A percentile compares a stretch with the other conserved stretches of the same genome.
Conservation (phyloP, 352 stramenopile species). For the Globisporangium emineosum region DNA sequence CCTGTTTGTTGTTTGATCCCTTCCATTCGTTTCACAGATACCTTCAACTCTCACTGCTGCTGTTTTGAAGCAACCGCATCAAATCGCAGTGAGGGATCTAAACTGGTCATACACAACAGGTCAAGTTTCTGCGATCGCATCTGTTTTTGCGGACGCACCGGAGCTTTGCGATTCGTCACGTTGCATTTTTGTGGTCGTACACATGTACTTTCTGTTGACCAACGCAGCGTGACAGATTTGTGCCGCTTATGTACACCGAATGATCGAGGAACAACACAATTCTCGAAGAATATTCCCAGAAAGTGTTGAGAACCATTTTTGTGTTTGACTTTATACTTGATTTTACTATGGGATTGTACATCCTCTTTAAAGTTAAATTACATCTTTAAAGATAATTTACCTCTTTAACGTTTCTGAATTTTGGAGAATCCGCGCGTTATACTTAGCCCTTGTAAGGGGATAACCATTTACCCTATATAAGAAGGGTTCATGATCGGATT, state of each 20-base stretch:
- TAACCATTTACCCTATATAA: too few species aligned
- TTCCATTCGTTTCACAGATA: background rate
- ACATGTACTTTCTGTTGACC: background rate
- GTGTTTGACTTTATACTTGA: too few species aligned
- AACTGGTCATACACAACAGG: background rate
- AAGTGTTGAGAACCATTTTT: background rate
- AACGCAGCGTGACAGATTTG: slow-evolving; percentile 1
- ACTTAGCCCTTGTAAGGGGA: too few species aligned
- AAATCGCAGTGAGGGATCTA: background rate
- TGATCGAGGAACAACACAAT: background rate
- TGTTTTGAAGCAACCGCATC: background rate
- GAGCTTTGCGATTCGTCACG: background rate
- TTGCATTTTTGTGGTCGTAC: slow-evolving; percentile 8
- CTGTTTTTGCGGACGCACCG: slow-evolving; percentile 1
- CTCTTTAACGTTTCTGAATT: too few species aligned
- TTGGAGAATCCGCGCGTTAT: too few species aligned
- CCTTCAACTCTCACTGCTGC: background rate
- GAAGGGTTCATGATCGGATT: too few species aligned
- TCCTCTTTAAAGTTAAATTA: too few species aligned
- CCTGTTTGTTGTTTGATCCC: background rate
- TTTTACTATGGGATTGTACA: too few species aligned
- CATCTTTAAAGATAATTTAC: too few species aligned
- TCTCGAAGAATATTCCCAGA: too few species aligned
- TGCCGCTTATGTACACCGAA: background rate
- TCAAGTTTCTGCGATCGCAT: background rate